A percentile compares a stretch with the other conserved stretches of the same genome.
phyloP scores from a whole-genome alignment of 2,329 filamentous ascomycete genomes.

The Sclerotinia glacialis region DNA sequence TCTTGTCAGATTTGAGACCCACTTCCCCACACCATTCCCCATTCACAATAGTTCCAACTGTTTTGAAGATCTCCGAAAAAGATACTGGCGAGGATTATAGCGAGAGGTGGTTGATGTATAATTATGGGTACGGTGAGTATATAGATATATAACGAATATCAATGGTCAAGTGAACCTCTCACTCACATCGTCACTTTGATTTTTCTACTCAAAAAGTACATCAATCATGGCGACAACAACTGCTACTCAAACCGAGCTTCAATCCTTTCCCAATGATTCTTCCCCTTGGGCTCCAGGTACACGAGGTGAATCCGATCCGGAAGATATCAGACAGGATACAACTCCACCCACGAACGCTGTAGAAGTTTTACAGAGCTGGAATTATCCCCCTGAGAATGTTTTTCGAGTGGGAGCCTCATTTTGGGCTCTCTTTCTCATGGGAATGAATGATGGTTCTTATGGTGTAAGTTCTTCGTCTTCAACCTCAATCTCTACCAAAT shows the following conservation, averaged over 20 bases:
- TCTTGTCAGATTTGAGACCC: not conserved
- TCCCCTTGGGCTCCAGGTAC: not conserved
- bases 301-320: not conserved
- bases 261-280: not conserved
- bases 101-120: not conserved
- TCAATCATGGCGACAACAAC: conserved; percentile 7
- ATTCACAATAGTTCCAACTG: not conserved
- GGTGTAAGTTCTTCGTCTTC: conserved; percentile 25
- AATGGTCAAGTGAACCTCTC: not conserved
- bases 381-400: conserved; percentile 55
- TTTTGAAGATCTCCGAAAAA: not conserved
- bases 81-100: not conserved
- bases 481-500: not conserved
- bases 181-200: not conserved
- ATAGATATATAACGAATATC: not conserved
- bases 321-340: conserved; percentile 17
- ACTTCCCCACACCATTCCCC: not conserved
- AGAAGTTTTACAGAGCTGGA: conserved; percentile 56
- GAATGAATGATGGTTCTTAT: conserved; percentile 26
- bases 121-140: no score
- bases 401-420: conserved; percentile 59
- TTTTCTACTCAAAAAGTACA: not conserved
- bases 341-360: conserved; percentile 1
- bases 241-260: not conserved
- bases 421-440: conserved; percentile 60